phyloP scores from a whole-genome alignment of 2,329 filamentous ascomycete species.

The Colletotrichum tofieldiae region DNA sequence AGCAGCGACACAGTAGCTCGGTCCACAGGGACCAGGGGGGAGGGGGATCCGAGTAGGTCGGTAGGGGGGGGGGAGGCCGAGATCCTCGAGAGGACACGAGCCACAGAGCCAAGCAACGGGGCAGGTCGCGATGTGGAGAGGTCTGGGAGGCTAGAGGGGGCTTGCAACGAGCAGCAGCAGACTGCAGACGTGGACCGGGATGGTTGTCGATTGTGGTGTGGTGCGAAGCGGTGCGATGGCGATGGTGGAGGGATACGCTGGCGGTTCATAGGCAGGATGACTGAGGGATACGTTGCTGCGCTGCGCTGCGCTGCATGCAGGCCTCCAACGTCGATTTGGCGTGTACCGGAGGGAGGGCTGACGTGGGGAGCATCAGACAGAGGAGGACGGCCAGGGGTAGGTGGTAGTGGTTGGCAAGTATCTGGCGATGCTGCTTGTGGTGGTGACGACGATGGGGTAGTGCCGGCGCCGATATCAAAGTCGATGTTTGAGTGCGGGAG shows the following conservation, averaged over 20 bases:
- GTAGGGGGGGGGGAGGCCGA: constrained; percentile 15
- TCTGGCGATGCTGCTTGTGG: constrained; percentile 1
- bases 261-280: constrained; percentile 28
- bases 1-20: constrained; percentile 33
- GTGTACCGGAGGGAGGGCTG: constrained; percentile 23
- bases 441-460: background rate
- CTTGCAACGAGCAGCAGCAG: constrained; percentile 34
- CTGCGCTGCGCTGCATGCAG: constrained; percentile 33
- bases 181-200: constrained; percentile 34
- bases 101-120: constrained; percentile 33
- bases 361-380: constrained; percentile 28
- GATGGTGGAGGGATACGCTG: constrained; percentile 31
- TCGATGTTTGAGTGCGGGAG: background rate
- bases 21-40: constrained; percentile 35
- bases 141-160: constrained; percentile 14
- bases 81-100: constrained; percentile 17
- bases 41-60: constrained; percentile 33
- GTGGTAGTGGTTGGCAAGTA: background rate
- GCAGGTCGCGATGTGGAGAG: constrained; percentile 34
- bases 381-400: constrained; percentile 2
- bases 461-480: background rate
- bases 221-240: constrained; percentile 25
- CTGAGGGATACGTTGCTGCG: constrained; percentile 26
- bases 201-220: constrained; percentile 36
- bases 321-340: constrained; percentile 25